phyloP scores from a whole-genome alignment of 495 filamentous ascomycete genomes.

The Neurospora sp. region DNA sequence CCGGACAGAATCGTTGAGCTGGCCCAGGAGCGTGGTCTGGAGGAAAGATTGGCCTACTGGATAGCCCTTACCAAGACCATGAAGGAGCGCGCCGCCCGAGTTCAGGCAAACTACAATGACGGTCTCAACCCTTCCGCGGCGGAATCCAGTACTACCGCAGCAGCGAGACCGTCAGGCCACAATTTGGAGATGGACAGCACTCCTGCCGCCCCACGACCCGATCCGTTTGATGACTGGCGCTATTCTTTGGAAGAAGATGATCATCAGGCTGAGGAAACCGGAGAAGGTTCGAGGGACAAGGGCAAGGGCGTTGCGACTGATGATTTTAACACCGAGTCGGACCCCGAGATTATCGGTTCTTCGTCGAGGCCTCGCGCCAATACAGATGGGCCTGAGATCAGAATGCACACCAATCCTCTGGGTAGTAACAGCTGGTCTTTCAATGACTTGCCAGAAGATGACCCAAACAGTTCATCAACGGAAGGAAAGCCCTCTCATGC shows the following conservation, averaged over 20 bases:
- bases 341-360: slow-evolving; percentile 6
- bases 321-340: background rate
- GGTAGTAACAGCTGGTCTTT: slow-evolving; percentile 44
- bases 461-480: background rate
- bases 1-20: slow-evolving; percentile 49
- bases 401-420: slow-evolving; percentile 27
- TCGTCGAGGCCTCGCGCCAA: slow-evolving; percentile 24
- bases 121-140: background rate
- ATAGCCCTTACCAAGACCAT: slow-evolving; percentile 26
- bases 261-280: background rate
- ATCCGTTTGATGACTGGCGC: background rate
- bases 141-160: background rate
- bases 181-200: background rate
- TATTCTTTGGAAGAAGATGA: background rate
- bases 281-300: background rate
- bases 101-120: background rate
- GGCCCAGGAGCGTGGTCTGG: slow-evolving; percentile 49
- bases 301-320: slow-evolving; percentile 7
- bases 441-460: slow-evolving; percentile 16
- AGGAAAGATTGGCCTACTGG: slow-evolving; percentile 47
- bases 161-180: background rate
- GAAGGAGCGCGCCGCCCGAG: slow-evolving; percentile 4
- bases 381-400: slow-evolving; percentile 36
- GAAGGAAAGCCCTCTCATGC: background rate
- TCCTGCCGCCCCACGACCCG: background rate